Evolutionary conservation across 2,329 filamentous ascomycete genomes (phyloP), one percentile per base, ranked within the genome.

Genomic region (Aspergillus quadrilineatus): DNA sequence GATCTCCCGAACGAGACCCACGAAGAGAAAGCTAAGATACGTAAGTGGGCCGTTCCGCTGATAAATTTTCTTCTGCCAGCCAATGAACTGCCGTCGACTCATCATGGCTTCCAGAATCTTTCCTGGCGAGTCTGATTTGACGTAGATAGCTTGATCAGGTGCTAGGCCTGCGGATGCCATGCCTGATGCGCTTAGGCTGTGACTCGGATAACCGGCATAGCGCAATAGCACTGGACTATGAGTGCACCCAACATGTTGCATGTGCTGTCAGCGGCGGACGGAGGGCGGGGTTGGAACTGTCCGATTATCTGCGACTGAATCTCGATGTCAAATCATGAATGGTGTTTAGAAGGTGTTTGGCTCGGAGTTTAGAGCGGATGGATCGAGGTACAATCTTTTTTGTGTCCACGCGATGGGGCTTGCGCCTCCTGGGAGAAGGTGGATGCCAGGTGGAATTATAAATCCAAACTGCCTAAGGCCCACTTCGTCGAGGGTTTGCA

Each of bases 381-480:
- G 12, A 3, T 15, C n/a, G 3, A 22, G 22, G 22, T 22, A 22
- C 22, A 22, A 22, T 22, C 22, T 22, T 22, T 22, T 22, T 22
- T 32, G 36, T 34, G 39, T 36, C 50, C 41, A 36, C 17, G 30
- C 41, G 50, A 53, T 42, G 50, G 29, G 26, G 41, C 29, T 30
- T 32, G 41, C 17, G 17, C 50, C 50, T 45, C 34, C 14, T 48
- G 43, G 3, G 10, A 53, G 39, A 49, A 2, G 17, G 36, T 55
- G 22, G 22, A 22, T 22, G 22, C 22, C 22, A 22, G 22, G 22
- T 22, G 53, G 46, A 50, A 55, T 55, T 55, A 55, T 49, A 50
- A 55, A 55, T 55, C 53, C 39, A 50, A 36, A 39, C 22, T 55
- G 26, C 39, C 15, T 15, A 49, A 32, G 45, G 53, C 42, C 50